Conservation (phyloP, 805 yeast genomes). For the Metschnikowia amazonensis region DNA sequence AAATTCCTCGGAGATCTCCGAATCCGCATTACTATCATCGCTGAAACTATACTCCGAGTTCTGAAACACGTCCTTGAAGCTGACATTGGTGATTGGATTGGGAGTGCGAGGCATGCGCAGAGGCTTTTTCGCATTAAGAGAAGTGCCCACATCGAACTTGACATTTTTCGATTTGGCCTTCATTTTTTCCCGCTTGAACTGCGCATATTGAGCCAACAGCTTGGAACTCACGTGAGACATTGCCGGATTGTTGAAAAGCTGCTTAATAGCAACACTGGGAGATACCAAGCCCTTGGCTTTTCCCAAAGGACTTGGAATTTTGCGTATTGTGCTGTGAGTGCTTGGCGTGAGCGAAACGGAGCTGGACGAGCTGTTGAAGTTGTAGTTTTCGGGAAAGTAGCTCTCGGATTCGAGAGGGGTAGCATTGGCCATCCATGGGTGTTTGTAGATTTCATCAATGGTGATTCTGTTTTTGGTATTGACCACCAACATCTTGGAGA, state of each 20-base stretch:
- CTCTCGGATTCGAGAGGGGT: slow-evolving; percentile 13
- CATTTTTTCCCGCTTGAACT: slow-evolving; percentile 12
- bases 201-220: slow-evolving; percentile 15
- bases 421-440: slow-evolving; percentile 61
- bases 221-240: slow-evolving; percentile 26
- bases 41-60: background rate
- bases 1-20: slow-evolving; percentile 14
- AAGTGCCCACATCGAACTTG: slow-evolving; percentile 19
- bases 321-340: slow-evolving; percentile 7
- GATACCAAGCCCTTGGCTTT: slow-evolving; percentile 13
- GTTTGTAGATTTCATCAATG: slow-evolving; percentile 64
- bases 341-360: background rate
- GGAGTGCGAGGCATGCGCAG: slow-evolving; percentile 41
- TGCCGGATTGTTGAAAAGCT: slow-evolving; percentile 43
- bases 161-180: slow-evolving; percentile 16
- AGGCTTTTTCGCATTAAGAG: slow-evolving; percentile 8
- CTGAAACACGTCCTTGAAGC: slow-evolving; percentile 31
- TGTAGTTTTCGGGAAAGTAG: slow-evolving; percentile 16
- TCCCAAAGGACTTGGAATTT: slow-evolving; percentile 9
- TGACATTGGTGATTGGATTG: slow-evolving; percentile 28
- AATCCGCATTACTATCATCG: slow-evolving; percentile 12
- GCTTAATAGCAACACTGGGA: slow-evolving; percentile 32
- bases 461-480: slow-evolving; percentile 66
- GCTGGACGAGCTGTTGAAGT: background rate
- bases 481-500: slow-evolving; percentile 62